Conservation (phyloP, 306 rosid species). For the Styphnolobium japonicum region DNA sequence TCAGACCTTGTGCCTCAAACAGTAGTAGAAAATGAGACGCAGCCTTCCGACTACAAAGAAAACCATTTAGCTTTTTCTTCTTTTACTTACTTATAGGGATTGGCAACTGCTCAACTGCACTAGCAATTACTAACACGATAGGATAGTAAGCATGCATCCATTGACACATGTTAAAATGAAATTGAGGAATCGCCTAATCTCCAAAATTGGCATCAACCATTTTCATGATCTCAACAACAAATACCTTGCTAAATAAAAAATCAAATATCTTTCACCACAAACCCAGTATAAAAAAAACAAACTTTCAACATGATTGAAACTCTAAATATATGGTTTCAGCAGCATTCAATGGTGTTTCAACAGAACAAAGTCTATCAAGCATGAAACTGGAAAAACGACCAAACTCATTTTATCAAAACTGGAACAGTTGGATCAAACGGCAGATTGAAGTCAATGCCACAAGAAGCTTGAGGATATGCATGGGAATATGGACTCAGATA, state of each 20-base stretch:
- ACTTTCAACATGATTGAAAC: no score
- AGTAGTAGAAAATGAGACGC: background rate
- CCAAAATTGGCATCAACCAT: background rate
- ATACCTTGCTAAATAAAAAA: background rate
- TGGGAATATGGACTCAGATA: background rate
- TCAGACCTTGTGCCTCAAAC: background rate
- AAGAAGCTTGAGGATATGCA: background rate
- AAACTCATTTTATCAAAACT: background rate
- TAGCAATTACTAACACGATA: no score
- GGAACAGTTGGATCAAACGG: background rate
- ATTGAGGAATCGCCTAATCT: background rate
- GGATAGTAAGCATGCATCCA: background rate
- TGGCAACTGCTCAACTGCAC: background rate
- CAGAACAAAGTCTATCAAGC: background rate
- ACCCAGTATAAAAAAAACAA: background rate
- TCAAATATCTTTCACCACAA: background rate
- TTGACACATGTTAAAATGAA: background rate
- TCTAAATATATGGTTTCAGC: no score
- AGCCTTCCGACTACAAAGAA: background rate
- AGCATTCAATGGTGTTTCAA: no score
- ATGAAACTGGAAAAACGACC: background rate
- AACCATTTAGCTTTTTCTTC: background rate
- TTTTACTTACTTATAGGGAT: no score
- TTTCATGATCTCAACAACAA: background rate
- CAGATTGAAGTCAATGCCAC: no score